Evolutionary conservation across 768 basidiomycete species (phyloP), one percentile per base, ranked within the genome.

Genomic region (Suillus paluster): DNA sequence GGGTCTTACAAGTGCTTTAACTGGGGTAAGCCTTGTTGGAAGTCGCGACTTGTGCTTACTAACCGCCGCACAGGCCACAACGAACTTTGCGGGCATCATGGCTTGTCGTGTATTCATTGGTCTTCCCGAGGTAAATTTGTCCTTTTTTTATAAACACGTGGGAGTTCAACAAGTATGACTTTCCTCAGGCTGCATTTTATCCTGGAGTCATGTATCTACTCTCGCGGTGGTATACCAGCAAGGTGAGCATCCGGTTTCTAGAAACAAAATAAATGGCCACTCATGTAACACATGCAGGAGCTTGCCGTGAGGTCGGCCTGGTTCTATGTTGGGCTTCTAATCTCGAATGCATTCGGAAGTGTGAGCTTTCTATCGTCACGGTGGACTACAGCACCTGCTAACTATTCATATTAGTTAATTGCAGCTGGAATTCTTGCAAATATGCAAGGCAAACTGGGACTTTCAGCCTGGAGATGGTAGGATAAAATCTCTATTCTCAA

Each of bases 351-450:
- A 6, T 88, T 90, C 65, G 87, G 89, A 49, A 78, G 83, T 49
- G 87, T 88, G 59, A 68, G 84, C 68, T 15, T n/a, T 5, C 15
- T 54, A 33, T 33, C 23, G 23, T 44, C 52, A 19, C 38, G n/a
- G 27, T 45, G n/a, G 9, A 25, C 34, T 17, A 33, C 30, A 25
- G 8, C 33, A 17, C 27, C 21, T 1, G 36, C 36, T 50, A 49
- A 34, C 27, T 10, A 12, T 30, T 27, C 21, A 25, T 64, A 39
- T 21, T 62, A 89, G 85, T 70, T 91, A 8, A 84, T 91, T 68
- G 91, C 89, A 17, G 90, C 90, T n/a, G 90, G 88, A 12, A 88
- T 92, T 58, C 79, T 94, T 17, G 76, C 79, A 1, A 81, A 79
- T 46, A 88, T 92, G 89, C 83, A 92, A 63, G 89, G 88, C 1